A percentile compares a stretch with the other conserved stretches of the same genome.
These are phyloP conservation scores for Boechera divaricarpa DNA, from an alignment of 345 rosid species.

Conservation along the genomic window DNA sequence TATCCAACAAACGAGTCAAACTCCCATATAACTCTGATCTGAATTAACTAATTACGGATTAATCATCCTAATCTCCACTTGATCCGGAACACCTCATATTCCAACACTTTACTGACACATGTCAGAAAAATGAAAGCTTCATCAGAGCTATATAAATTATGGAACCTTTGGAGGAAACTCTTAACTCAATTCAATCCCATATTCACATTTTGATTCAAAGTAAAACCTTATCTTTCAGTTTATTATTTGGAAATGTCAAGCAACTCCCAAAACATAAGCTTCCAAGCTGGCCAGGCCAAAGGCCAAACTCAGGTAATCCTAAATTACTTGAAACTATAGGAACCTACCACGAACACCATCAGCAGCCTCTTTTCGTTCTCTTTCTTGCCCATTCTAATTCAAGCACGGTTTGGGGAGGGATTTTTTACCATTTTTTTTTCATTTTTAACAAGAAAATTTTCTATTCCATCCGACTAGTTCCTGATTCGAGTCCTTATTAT, in stretches of 20 bases:
- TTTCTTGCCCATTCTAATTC: too few relatives aligned
- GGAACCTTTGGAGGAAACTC: slow-evolving; percentile 4
- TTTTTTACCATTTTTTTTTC: too few relatives aligned
- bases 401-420: too few relatives aligned
- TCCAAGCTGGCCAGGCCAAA: slow-evolving; percentile 60
- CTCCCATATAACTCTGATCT: slow-evolving; percentile 12
- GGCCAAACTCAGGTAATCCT: slow-evolving; percentile 60
- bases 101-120: slow-evolving; percentile 18
- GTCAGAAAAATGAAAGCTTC: slow-evolving; percentile 3
- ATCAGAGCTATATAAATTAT: slow-evolving; percentile 32
- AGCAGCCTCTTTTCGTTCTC: too few relatives aligned
- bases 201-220: not conserved
- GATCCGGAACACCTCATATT: not conserved
- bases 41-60: slow-evolving; percentile 12
- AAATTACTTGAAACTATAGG: not conserved
- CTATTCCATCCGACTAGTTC: too few relatives aligned
- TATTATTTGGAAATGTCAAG: slow-evolving; percentile 42
- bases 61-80: not conserved
- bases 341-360: too few relatives aligned
- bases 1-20: slow-evolving; percentile 28
- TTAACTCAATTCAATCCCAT: not conserved
- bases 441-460: too few relatives aligned
- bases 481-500: too few relatives aligned
- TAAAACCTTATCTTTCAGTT: not conserved
- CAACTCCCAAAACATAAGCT: slow-evolving; percentile 53